Base-by-base conservation (phyloP, 768 basidiomycete genomes). In the Tricholoma furcatifolium region DNA sequence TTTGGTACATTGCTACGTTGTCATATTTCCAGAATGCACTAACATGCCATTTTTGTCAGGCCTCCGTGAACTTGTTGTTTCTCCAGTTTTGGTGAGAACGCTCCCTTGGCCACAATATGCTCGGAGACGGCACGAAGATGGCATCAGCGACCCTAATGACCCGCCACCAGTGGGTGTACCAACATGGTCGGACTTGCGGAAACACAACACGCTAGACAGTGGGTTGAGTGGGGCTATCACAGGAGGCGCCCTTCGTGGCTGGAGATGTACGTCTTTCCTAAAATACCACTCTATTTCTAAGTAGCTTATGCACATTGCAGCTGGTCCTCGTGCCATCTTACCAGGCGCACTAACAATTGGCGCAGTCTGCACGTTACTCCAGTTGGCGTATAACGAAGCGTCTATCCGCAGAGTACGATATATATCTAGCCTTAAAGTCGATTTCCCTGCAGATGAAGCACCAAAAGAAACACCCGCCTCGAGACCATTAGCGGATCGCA, bases 31-130 rank as follows among this genome's bases (percentile, higher is more conserved):
- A 45, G 7, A 30, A 34, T 8, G 10, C 39, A 38, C 18, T 15
- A 40, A 58, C 45, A 47, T 43, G 20, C 56, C 32, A 27, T 23
- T 15, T 46, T 27, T 42, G 47, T 14, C 57, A 93, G 93, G 82
- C 53, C 65, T 88, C 47, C 81, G 91, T 54, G 93, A 93, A 75
- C 90, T 84, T 62, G 62, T 81, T n/a, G 70, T 92, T 45, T 80
- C 81, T 41, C 93, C 93, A 1, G 52, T 80, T 1, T 68, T 92
- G 39, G 70, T 77, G 8, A 68, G 69, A 20, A 67, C 67, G 1
- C 62, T 77, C n/a, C 68, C 77, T 2, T 76, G 72, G 60, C 67
- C 70, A 38, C 78, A 81, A 55, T 83, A 82, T 60, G 70, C 69
- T 49, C 70, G 74, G 48, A 73, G 74, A 63, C 69, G 70, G 54